Percentiles rank a stretch among this genome's conserved stretches.
Conservation (phyloP, 2,329 filamentous ascomycete species). For the Fusarium algeriense region DNA sequence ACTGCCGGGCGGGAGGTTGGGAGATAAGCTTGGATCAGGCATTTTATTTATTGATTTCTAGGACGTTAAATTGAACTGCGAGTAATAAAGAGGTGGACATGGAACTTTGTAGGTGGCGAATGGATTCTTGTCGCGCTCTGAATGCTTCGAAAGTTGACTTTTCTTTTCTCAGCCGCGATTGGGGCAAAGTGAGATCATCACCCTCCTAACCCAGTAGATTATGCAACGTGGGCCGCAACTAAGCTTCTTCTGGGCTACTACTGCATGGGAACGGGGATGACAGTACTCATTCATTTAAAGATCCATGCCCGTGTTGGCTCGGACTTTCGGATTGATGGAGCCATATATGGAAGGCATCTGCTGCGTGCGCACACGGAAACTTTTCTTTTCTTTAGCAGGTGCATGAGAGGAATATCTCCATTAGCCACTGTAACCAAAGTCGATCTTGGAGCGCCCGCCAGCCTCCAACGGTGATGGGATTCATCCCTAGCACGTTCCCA, state of each 20-base stretch:
- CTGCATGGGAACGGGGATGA: not conserved
- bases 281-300: not conserved
- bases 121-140: too few relatives aligned
- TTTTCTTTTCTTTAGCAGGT: not conserved
- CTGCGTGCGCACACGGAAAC: fast-evolving
- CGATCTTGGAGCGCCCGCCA: not conserved
- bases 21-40: too few relatives aligned
- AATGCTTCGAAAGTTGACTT: too few relatives aligned
- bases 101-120: too few relatives aligned
- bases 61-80: too few relatives aligned
- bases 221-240: not conserved
- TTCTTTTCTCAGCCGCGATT: too few relatives aligned
- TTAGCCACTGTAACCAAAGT: fast-evolving
- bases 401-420: not conserved
- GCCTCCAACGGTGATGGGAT: too few relatives aligned
- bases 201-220: too few relatives aligned
- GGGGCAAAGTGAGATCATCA: too few relatives aligned
- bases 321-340: not conserved
- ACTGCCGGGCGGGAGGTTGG: not conserved
- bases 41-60: too few relatives aligned
- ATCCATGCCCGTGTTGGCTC: not conserved
- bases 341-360: not conserved
- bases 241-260: not conserved
- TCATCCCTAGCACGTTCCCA: too few relatives aligned
- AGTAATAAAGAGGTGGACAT: too few relatives aligned